These are phyloP conservation scores for Silybum marianum DNA, from an alignment of 129 eudicot genomes.

Conservation along the genomic window DNA sequence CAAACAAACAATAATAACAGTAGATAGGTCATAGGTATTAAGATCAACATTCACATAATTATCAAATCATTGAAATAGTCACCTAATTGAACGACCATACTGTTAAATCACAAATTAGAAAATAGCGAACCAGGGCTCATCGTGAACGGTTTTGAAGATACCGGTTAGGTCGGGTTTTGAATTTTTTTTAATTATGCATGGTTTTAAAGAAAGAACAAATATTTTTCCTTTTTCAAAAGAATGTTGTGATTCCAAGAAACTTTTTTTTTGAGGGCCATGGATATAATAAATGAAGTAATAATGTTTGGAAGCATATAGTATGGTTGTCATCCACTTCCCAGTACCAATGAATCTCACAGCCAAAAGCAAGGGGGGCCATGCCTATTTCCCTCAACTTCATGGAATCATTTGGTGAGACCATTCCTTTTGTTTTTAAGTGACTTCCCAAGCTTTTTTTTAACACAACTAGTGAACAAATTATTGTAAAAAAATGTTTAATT, in stretches of 20 bases:
- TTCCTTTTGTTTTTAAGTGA: background rate
- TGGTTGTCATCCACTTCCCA: slow-evolving; percentile 49
- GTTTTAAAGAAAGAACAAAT: slow-evolving; percentile 6
- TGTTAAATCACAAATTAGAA: background rate
- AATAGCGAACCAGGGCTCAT: background rate
- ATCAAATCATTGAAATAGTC: background rate
- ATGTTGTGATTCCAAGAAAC: slow-evolving; percentile 44
- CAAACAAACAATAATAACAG: slow-evolving; percentile 6
- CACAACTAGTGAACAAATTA: background rate
- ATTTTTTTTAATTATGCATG: slow-evolving; percentile 3
- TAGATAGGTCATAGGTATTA: background rate
- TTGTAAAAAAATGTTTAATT: no score
- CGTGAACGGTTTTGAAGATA: background rate
- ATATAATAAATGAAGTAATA: slow-evolving; percentile 41
- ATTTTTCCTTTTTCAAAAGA: slow-evolving; percentile 10
- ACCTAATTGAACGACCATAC: background rate
- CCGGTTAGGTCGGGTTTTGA: background rate
- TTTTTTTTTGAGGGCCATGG: slow-evolving; percentile 35
- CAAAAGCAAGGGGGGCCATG: slow-evolving; percentile 46
- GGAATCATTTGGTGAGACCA: slow-evolving; percentile 30
- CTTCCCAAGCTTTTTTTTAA: background rate
- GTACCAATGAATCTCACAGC: slow-evolving; percentile 37
- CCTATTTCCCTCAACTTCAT: slow-evolving; percentile 39
- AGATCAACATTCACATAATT: background rate
- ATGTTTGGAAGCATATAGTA: slow-evolving; percentile 46